phyloP scores from a whole-genome alignment of 2,329 filamentous ascomycete species.

The Fusarium illudens region DNA sequence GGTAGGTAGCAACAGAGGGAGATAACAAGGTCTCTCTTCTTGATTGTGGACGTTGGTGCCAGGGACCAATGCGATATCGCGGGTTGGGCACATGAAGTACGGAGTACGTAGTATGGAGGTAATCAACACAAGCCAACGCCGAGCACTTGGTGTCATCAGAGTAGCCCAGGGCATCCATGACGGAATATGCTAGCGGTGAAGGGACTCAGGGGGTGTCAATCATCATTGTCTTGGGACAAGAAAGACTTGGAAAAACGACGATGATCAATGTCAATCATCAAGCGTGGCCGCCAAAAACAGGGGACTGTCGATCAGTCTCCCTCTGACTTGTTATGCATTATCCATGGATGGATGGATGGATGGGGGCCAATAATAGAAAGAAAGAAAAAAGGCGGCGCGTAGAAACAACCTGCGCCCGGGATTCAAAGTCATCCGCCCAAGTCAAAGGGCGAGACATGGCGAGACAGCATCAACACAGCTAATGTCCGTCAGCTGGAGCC shows the following conservation, averaged over 20 bases:
- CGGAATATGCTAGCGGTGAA: slow-evolving; percentile 30
- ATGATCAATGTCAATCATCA: slow-evolving; percentile 29
- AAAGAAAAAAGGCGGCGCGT: slow-evolving; percentile 1
- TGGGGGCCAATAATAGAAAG: too few species aligned
- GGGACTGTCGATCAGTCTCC: slow-evolving; percentile 24
- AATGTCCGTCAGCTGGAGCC: neutral
- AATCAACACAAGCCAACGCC: neutral
- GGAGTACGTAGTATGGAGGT: too few species aligned
- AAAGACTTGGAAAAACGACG: slow-evolving; percentile 13
- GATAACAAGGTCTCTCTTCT: neutral
- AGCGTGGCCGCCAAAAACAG: slow-evolving; percentile 19
- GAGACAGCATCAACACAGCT: neutral
- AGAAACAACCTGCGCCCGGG: neutral
- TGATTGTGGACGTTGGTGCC: neutral
- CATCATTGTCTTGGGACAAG: slow-evolving; percentile 15
- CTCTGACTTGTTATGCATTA: slow-evolving; percentile 3
- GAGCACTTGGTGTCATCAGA: slow-evolving; percentile 21
- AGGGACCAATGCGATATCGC: slow-evolving; percentile 6
- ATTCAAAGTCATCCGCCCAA: neutral
- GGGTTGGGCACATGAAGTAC: slow-evolving; percentile 7
- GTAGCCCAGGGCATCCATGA: slow-evolving; percentile 18
- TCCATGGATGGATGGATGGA: too few species aligned
- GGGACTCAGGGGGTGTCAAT: slow-evolving; percentile 15
- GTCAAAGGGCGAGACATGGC: neutral
- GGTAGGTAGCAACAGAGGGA: neutral